Evolutionary conservation across 345 rosid genomes (phyloP), one percentile per base, ranked within the genome.

Genomic region (Rhodomyrtus tomentosa): DNA sequence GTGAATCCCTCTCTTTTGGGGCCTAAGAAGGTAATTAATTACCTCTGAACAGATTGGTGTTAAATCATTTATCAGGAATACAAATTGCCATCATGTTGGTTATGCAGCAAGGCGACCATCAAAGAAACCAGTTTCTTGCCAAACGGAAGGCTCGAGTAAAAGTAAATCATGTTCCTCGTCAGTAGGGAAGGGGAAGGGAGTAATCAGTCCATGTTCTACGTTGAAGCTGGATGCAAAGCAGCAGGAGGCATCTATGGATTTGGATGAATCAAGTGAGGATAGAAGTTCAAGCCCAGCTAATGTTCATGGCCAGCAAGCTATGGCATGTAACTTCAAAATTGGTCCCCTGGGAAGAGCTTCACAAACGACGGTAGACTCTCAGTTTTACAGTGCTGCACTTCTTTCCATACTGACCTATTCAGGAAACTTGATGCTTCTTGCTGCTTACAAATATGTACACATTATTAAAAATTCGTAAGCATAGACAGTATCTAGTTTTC

Each of bases 71-170:
- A 84, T 85, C 81, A 94, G 97, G 97, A 42, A 84, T 56, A 52
- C 86, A 81, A 90, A 89, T 40, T 91, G 97, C 87, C 98, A 95
- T 0, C 87, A 86, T 73, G 83, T 95, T 83, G 98, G 98, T 82
- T 95, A 95, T 86, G 92, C 94, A 40, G 84, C 84, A 36, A 91
- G 92, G 84, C 81, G 86, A 73, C 85, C 80, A 62, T 42, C 68
- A 54, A 84, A 84, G 84, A 82, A 29, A 86, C 49, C n/a, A 20
- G 73, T 42, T 58, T 72, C 55, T 51, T 54, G 29, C 45, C 18
- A 45, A 55, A 82, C 49, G 38, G 48, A 55, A 59, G 80, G 51
- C 73, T 81, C 62, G 29, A n/a, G n/a, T 58, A 58, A 56, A 50
- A 58, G 80, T 29, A 80, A 48, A 42, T 32, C 50, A 50, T 50